A percentile compares a stretch with the other conserved stretches of the same genome.
phyloP scores from a whole-genome alignment of 2,329 filamentous ascomycete genomes.

The Chaetothyriales sp. region DNA sequence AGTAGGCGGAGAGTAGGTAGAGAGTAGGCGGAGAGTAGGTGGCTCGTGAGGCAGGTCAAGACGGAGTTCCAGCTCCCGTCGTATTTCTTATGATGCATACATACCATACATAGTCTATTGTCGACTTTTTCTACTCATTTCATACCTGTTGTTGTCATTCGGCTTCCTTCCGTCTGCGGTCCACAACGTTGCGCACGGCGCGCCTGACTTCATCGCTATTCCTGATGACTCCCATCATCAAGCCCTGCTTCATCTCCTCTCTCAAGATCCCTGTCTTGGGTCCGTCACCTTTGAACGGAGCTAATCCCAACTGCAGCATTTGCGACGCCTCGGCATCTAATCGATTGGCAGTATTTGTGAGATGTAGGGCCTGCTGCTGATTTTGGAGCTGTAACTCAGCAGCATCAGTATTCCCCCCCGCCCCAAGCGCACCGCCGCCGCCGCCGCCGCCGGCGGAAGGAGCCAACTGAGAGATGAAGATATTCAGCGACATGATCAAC shows the following conservation, averaged over 20 bases:
- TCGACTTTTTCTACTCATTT: too few species aligned
- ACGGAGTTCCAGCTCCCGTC: too few species aligned
- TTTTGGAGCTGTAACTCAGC: conserved; percentile 27
- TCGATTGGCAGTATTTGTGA: conserved; percentile 45
- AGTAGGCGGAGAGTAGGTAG: too few species aligned
- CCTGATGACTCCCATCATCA: conserved; percentile 72
- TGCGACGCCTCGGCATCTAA: conserved; percentile 55
- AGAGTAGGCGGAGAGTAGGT: too few species aligned
- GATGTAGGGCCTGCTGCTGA: conserved; percentile 49
- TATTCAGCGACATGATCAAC: conserved; percentile 61
- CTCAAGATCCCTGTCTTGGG: conserved; percentile 49
- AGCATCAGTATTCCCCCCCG: conserved; percentile 13
- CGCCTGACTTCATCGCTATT: conserved; percentile 68
- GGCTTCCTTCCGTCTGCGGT: conserved; percentile 6
- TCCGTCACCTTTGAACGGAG: conserved; percentile 62
- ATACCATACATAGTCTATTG: too few species aligned
- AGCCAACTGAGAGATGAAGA: conserved; percentile 67
- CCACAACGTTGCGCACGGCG: conserved; percentile 49
- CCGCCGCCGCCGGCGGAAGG: conserved; percentile 33
- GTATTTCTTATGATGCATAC: too few species aligned
- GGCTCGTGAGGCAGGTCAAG: too few species aligned
- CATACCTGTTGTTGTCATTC: background rate
- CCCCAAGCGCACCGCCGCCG: too few species aligned
- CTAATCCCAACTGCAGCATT: conserved; percentile 62
- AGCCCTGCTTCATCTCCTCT: conserved; percentile 64